These are phyloP conservation scores for Rhizoclosmatium sp. DNA, from an alignment of 192 early-diverging fungal species.

Conservation along the genomic window DNA sequence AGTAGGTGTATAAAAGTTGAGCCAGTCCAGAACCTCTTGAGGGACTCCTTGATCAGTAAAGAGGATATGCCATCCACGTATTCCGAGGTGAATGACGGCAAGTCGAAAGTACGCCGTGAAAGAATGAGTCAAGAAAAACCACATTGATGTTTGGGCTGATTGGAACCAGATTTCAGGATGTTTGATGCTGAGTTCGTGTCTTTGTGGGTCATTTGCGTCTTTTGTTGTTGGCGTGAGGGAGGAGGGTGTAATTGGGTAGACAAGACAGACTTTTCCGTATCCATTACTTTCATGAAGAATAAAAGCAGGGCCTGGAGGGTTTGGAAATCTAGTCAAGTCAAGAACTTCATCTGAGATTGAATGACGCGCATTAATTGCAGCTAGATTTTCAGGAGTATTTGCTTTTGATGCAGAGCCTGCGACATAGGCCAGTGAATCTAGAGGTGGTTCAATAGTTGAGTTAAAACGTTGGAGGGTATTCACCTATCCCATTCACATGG, in stretches of 20 bases:
- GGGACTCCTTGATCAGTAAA: slow-evolving; percentile 34
- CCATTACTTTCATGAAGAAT: slow-evolving; percentile 23
- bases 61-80: slow-evolving; percentile 47
- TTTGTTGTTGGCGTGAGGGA: neutral
- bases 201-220: neutral
- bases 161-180: slow-evolving; percentile 38
- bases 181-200: neutral
- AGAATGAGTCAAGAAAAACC: slow-evolving; percentile 31
- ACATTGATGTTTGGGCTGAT: neutral
- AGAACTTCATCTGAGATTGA: too few relatives aligned
- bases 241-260: slow-evolving; percentile 23
- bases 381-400: neutral
- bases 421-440: neutral
- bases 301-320: slow-evolving; percentile 35
- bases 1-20: slow-evolving; percentile 29
- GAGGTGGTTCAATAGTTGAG: neutral
- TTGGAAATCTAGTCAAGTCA: neutral
- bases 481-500: slow-evolving; percentile 32
- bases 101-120: slow-evolving; percentile 47
- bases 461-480: neutral
- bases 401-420: neutral
- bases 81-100: slow-evolving; percentile 42
- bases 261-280: slow-evolving; percentile 39
- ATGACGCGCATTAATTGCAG: too few relatives aligned
- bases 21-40: slow-evolving; percentile 34